Evolutionary conservation across 164 flowering plant species (phyloP).

Genomic region (Echeveria elegans): DNA sequence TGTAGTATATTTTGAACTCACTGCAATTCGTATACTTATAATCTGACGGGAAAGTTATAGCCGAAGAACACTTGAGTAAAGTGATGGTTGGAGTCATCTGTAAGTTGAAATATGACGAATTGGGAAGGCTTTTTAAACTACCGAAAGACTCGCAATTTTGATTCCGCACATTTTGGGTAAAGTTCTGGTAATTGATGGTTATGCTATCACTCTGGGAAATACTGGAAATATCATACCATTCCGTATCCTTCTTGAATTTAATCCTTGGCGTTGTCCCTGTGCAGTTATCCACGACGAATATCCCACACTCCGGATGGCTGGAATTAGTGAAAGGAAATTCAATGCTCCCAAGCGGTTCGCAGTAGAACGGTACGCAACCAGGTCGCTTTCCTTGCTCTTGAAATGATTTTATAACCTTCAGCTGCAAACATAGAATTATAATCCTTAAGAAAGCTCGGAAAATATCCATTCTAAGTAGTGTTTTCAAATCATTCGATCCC

Average conservation of each 20-base stretch:
- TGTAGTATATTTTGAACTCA: conserved; percentile 1
- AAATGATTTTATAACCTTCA: background rate
- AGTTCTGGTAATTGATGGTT: background rate
- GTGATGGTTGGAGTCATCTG: background rate
- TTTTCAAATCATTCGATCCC: background rate
- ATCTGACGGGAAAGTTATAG: background rate
- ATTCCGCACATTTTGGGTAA: background rate
- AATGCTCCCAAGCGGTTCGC: background rate
- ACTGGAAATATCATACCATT: background rate
- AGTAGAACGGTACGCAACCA: background rate
- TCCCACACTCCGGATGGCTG: background rate
- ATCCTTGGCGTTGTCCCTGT: background rate
- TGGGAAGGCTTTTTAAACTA: conserved; percentile 1
- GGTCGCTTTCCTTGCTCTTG: background rate
- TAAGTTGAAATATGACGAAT: background rate
- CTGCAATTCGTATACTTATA: background rate
- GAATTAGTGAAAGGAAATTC: conserved; percentile 3
- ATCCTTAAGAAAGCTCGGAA: background rate
- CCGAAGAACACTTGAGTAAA: background rate
- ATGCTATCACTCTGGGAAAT: background rate
- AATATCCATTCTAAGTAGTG: background rate
- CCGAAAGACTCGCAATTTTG: background rate
- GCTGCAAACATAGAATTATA: background rate
- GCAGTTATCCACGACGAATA: background rate
- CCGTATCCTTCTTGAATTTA: background rate